Conservation (phyloP, 2,329 filamentous ascomycete genomes). For the Aspergillus sp. region DNA sequence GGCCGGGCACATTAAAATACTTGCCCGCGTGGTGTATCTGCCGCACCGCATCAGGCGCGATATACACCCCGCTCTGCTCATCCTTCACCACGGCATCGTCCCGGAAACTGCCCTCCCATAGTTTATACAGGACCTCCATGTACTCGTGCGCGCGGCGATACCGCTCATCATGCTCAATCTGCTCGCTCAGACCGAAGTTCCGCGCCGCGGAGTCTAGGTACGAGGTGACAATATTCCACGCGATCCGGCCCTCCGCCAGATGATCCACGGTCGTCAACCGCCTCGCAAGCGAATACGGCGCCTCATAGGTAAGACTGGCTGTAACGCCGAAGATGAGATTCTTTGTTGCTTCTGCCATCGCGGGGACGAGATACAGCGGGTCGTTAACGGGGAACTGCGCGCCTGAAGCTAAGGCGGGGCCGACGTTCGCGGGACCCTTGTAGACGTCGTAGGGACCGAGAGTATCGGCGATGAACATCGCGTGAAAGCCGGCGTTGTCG, state of each 20-base stretch:
- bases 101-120: conserved; percentile 56
- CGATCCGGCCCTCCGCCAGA: conserved; percentile 51
- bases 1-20: conserved; percentile 45
- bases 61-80: conserved; percentile 27
- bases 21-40: conserved; percentile 41
- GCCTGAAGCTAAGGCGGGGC: conserved; percentile 39
- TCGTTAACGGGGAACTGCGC: conserved; percentile 41
- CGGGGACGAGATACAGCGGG: conserved; percentile 25
- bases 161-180: conserved; percentile 51
- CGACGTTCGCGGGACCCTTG: conserved; percentile 41
- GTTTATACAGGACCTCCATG: conserved; percentile 46
- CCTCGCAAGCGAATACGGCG: conserved; percentile 55
- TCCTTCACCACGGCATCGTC: conserved; percentile 35
- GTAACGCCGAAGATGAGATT: conserved; percentile 53
- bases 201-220: conserved; percentile 50
- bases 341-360: conserved; percentile 49
- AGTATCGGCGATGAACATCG: conserved; percentile 53
- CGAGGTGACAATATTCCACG: conserved; percentile 54
- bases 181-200: conserved; percentile 48
- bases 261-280: conserved; percentile 57
- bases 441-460: conserved; percentile 50
- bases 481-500: conserved; percentile 51
- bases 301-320: conserved; percentile 56
- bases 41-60: conserved; percentile 34
- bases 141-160: conserved; percentile 52